Conservation (phyloP, 495 filamentous ascomycete genomes). For the Aspergillus homomorphus region DNA sequence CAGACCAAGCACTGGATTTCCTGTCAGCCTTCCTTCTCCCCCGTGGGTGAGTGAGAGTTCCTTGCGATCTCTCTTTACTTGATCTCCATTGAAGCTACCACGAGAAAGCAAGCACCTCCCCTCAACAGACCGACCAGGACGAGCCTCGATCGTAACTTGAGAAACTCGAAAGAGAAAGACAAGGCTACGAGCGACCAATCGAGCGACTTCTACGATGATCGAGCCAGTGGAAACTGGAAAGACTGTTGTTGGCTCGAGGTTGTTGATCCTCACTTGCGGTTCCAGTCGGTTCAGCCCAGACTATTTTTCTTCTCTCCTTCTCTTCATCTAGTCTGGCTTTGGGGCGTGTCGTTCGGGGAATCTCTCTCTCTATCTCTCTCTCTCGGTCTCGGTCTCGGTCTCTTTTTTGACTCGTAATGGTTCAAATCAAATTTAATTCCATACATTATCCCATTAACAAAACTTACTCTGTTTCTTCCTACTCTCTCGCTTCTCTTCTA, state of each 20-base stretch:
- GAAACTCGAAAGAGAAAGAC: no score
- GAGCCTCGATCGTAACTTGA: neutral
- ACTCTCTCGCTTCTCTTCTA: no score
- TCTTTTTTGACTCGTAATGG: neutral
- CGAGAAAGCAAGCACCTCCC: neutral
- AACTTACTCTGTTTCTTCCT: no score
- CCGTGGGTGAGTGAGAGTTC: no score
- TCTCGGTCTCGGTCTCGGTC: neutral
- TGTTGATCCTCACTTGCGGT: conserved; percentile 6
- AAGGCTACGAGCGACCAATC: neutral
- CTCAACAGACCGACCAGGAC: neutral
- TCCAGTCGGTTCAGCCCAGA: conserved; percentile 1
- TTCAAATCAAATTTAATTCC: no score
- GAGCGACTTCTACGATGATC: neutral
- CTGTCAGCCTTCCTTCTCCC: no score
- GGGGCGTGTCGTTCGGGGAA: no score
- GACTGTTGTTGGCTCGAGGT: neutral
- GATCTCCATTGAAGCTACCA: neutral
- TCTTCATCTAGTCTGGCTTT: neutral
- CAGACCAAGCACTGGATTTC: no score
- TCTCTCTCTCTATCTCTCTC: neutral
- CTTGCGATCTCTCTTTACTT: no score
- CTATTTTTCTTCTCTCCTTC: neutral
- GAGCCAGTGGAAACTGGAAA: neutral
- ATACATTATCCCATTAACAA: no score